phyloP scores from a whole-genome alignment of 352 stramenopile species.

The Pythium dissotocum region DNA sequence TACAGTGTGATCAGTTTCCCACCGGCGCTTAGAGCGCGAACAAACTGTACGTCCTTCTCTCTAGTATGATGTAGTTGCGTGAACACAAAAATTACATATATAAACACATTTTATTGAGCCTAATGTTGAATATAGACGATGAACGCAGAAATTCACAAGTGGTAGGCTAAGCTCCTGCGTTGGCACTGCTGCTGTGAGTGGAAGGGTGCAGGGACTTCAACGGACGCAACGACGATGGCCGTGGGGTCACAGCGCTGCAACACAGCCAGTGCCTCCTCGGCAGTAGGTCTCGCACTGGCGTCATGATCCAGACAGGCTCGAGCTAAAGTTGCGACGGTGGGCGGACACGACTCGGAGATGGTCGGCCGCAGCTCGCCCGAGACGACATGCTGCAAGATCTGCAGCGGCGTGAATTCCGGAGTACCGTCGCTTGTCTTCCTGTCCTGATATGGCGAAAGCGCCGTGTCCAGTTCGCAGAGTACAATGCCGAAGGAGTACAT shows the following conservation, averaged over 20 bases:
- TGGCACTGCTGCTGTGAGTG: not conserved
- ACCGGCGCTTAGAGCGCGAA: too few relatives aligned
- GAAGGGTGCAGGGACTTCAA: not conserved
- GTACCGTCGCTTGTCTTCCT: slow-evolving; percentile 5
- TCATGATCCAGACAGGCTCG: slow-evolving; percentile 36
- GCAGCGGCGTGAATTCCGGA: slow-evolving; percentile 20
- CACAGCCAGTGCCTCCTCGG: not conserved
- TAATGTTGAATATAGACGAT: too few relatives aligned
- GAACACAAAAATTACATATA: too few relatives aligned
- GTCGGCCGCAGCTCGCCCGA: slow-evolving; percentile 31
- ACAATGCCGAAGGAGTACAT: slow-evolving; percentile 78
- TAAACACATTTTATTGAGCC: too few relatives aligned
- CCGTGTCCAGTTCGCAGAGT: slow-evolving; percentile 56
- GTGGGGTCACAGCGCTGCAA: not conserved
- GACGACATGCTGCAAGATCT: slow-evolving; percentile 39
- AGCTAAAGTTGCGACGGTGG: slow-evolving; percentile 30
- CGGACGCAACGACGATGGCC: not conserved
- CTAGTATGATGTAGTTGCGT: too few relatives aligned
- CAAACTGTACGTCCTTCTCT: too few relatives aligned
- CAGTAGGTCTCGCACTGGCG: slow-evolving; percentile 31
- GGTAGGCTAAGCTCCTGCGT: not conserved
- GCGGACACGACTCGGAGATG: slow-evolving; percentile 35
- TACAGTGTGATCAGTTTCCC: too few relatives aligned
- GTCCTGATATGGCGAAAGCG: slow-evolving; percentile 35
- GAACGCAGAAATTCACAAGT: not conserved